These are phyloP conservation scores for Hanseniaspora vineae DNA, from an alignment of 805 yeast species.

Conservation along the genomic window DNA sequence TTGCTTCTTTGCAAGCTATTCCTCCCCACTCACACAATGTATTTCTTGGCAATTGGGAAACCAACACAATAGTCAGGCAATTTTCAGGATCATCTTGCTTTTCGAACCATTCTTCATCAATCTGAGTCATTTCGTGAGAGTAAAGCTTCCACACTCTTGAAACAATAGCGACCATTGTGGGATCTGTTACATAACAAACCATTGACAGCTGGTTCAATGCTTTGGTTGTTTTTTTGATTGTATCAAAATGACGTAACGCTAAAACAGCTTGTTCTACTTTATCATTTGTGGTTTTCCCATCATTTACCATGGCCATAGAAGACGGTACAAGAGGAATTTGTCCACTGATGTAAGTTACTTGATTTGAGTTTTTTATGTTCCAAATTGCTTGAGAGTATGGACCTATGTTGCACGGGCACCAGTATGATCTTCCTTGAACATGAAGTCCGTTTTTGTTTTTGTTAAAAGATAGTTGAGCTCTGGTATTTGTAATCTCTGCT, in stretches of 20 bases:
- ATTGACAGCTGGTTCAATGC: slow-evolving; percentile 32
- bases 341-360: slow-evolving; percentile 61
- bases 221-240: slow-evolving; percentile 44
- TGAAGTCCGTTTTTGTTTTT: slow-evolving; percentile 56
- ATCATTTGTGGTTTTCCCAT: slow-evolving; percentile 11
- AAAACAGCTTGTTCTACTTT: slow-evolving; percentile 30
- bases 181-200: slow-evolving; percentile 41
- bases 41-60: slow-evolving; percentile 44
- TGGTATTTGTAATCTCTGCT: slow-evolving; percentile 7
- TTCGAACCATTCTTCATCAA: slow-evolving; percentile 14
- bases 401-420: slow-evolving; percentile 98
- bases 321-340: slow-evolving; percentile 80
- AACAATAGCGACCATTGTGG: slow-evolving; percentile 20
- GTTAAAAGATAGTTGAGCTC: slow-evolving; percentile 1
- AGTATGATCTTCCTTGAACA: slow-evolving; percentile 83
- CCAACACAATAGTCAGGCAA: slow-evolving; percentile 38
- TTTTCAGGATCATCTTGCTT: slow-evolving; percentile 15
- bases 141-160: slow-evolving; percentile 35
- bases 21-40: slow-evolving; percentile 75
- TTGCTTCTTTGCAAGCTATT: slow-evolving; percentile 29
- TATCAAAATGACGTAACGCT: slow-evolving; percentile 62
- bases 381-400: slow-evolving; percentile 83
- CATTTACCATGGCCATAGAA: slow-evolving; percentile 37
- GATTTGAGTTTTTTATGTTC: slow-evolving; percentile 31
- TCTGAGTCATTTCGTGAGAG: slow-evolving; percentile 13